Evolutionary conservation across 805 yeast species (phyloP).

Genomic region (Metschnikowia anglica): DNA sequence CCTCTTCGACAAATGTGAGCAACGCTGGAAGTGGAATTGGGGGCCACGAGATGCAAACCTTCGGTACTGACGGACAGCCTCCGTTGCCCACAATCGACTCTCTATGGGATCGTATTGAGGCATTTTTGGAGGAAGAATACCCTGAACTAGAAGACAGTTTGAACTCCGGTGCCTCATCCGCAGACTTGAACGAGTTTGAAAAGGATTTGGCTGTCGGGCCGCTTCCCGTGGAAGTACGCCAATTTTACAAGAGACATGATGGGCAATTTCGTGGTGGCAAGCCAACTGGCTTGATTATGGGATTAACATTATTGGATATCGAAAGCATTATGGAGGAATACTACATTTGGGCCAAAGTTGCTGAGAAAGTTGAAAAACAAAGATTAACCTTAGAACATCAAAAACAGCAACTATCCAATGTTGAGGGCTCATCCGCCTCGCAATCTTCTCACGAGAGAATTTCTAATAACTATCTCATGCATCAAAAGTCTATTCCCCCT

Average conservation of each 20-base stretch:
- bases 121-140: conserved; percentile 45
- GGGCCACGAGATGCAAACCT: conserved; percentile 18
- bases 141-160: conserved; percentile 46
- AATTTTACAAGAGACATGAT: conserved; percentile 45
- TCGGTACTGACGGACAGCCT: conserved; percentile 20
- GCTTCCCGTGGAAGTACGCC: conserved; percentile 46
- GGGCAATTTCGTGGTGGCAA: conserved; percentile 47
- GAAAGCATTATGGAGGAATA: conserved; percentile 44
- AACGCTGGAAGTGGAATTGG: conserved; percentile 5
- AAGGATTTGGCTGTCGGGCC: conserved; percentile 44
- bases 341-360: conserved; percentile 42
- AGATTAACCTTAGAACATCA: conserved; percentile 31
- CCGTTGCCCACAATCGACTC: conserved; percentile 36
- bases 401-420: conserved; percentile 21
- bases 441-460: conserved; percentile 14
- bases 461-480: conserved; percentile 21
- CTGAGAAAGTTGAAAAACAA: conserved; percentile 40
- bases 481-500: conserved; percentile 21
- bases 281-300: conserved; percentile 47
- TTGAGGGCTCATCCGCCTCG: conserved; percentile 14
- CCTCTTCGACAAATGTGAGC: conserved; percentile 39
- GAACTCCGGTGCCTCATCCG: conserved; percentile 44
- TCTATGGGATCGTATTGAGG: conserved; percentile 43
- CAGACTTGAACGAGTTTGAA: conserved; percentile 47
- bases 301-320: conserved; percentile 42